A percentile compares a stretch with the other conserved stretches of the same genome.
phyloP scores from a whole-genome alignment of 1,284 basidiomycete genomes.

The Rhodotorula mucilaginosa region DNA sequence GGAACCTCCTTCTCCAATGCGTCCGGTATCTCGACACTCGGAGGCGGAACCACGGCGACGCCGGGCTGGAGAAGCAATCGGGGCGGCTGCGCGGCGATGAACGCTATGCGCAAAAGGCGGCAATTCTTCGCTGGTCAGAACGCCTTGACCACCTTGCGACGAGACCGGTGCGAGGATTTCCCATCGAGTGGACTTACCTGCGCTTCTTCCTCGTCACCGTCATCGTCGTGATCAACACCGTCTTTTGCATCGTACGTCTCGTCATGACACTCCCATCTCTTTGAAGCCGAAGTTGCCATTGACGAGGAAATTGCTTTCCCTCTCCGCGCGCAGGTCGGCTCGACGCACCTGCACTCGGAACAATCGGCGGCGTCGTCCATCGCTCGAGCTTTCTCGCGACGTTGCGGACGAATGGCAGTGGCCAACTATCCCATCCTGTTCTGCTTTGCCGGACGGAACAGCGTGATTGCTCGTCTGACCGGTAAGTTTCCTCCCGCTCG shows the following conservation, averaged over 20 bases:
- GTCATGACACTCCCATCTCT: background rate
- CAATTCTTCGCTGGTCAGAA: constrained; percentile 7
- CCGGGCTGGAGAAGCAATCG: background rate
- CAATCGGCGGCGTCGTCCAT: background rate
- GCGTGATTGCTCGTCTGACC: constrained; percentile 18
- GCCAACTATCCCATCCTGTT: constrained; percentile 29
- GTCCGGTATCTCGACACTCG: background rate
- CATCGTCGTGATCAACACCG: constrained; percentile 14
- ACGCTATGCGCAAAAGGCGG: background rate
- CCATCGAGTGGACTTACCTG: constrained; percentile 21
- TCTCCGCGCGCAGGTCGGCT: background rate
- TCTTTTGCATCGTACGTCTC: constrained; percentile 12
- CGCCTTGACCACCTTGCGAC: constrained; percentile 7
- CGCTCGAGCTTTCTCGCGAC: constrained; percentile 1
- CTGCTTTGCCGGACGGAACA: constrained; percentile 29
- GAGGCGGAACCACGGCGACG: background rate
- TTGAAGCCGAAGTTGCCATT: background rate
- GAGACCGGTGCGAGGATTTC: background rate
- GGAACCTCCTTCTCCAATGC: constrained; percentile 18
- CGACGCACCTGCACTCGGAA: background rate
- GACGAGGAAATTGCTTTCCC: background rate
- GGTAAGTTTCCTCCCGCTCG: constrained; percentile 4
- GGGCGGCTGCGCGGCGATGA: background rate
- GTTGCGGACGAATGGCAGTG: constrained; percentile 26
- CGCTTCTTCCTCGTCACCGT: constrained; percentile 9